Percentiles rank a stretch among this genome's conserved stretches.
Evolutionary conservation across 345 rosid genomes (phyloP).

Genomic region (Orychophragmus violaceus): DNA sequence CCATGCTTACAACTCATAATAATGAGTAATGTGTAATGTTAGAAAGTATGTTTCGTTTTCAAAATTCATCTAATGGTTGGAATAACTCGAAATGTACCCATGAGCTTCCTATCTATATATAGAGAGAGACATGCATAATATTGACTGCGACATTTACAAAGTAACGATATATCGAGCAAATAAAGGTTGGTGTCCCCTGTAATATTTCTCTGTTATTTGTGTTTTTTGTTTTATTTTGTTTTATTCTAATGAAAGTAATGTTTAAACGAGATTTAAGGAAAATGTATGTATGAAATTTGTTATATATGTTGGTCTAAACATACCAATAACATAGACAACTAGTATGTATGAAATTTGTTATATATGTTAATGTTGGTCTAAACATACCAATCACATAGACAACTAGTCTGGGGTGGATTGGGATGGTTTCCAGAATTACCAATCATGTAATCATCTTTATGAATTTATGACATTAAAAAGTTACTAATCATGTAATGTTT

Average conservation of each 20-base stretch:
- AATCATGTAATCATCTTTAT: background rate
- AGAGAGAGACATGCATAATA: background rate
- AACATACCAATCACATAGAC: background rate
- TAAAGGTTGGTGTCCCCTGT: background rate
- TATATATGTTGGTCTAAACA: too few species aligned
- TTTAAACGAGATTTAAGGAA: background rate
- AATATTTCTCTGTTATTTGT: background rate
- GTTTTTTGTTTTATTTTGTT: background rate
- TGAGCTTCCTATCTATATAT: background rate
- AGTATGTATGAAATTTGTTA: too few species aligned
- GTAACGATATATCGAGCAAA: background rate
- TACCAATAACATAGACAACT: too few species aligned
- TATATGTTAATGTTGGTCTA: constrained; percentile 6
- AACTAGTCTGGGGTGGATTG: background rate
- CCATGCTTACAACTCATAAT: background rate
- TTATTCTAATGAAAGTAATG: background rate
- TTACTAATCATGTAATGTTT: too few species aligned
- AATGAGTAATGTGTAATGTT: constrained; percentile 6
- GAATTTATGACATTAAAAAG: too few species aligned
- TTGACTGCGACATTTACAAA: background rate
- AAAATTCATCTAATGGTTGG: constrained; percentile 3
- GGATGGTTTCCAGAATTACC: background rate
- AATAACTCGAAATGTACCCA: constrained; percentile 1
- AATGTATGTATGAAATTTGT: background rate
- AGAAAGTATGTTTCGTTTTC: constrained; percentile 2